phyloP scores from a whole-genome alignment of 345 rosid species.

The Psidium friedrichsthalianum region DNA sequence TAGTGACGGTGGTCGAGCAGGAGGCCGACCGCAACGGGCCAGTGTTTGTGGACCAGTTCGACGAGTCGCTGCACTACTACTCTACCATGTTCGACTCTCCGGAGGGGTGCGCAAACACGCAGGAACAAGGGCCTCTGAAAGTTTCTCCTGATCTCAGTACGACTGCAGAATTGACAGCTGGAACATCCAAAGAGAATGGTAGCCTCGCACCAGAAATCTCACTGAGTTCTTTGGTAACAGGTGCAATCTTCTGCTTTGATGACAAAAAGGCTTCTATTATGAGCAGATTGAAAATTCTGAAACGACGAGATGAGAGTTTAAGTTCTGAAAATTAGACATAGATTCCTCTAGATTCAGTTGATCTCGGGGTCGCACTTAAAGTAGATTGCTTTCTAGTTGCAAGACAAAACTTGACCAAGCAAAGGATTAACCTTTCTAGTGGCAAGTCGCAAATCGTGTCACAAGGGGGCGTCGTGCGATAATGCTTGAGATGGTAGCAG shows the following conservation, averaged over 20 bases:
- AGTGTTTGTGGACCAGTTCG: too few species aligned
- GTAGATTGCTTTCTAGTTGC: neutral
- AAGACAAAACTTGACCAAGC: neutral
- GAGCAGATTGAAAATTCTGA: constrained; percentile 33
- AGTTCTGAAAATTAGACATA: neutral
- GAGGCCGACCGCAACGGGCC: too few species aligned
- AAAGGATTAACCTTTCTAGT: neutral
- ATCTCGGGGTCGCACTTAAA: neutral
- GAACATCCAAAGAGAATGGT: neutral
- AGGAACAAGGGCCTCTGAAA: constrained; percentile 1
- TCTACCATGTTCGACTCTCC: too few species aligned
- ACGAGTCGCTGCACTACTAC: too few species aligned
- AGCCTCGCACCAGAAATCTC: neutral
- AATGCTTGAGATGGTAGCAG: constrained; percentile 88
- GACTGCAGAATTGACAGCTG: neutral
- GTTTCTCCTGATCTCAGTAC: constrained; percentile 1
- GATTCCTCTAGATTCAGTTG: neutral
- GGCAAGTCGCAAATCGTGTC: neutral
- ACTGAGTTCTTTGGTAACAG: constrained; percentile 3
- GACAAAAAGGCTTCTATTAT: constrained; percentile 22
- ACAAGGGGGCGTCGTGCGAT: constrained; percentile 22
- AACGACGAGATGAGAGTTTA: constrained; percentile 12
- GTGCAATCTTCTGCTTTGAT: constrained; percentile 1
- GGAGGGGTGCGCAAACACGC: too few species aligned
- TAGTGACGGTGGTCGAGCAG: too few species aligned